These are phyloP conservation scores for Sporothrix phasma DNA, from an alignment of 2,329 filamentous ascomycete genomes.

Conservation along the genomic window DNA sequence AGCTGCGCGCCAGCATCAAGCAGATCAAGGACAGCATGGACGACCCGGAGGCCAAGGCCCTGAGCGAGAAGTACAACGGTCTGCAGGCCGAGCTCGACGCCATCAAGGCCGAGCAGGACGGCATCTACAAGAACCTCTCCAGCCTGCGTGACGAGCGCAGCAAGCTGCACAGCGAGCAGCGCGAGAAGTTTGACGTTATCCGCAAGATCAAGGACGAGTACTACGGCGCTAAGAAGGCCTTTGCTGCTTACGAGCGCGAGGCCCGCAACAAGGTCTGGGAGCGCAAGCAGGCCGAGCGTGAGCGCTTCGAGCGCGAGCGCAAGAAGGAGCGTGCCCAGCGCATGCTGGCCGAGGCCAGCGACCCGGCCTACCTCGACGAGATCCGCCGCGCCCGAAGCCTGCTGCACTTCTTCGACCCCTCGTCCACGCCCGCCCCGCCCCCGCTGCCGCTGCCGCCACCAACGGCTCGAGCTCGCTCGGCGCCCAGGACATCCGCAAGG, in stretches of 20 bases:
- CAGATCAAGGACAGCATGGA: conserved; percentile 82
- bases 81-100: conserved; percentile 80
- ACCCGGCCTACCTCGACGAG: conserved; percentile 85
- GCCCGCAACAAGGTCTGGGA: conserved; percentile 66
- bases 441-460: conserved; percentile 54
- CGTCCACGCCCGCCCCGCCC: conserved; percentile 33
- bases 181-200: conserved; percentile 73
- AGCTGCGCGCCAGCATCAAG: conserved; percentile 77
- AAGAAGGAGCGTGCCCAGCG: conserved; percentile 67
- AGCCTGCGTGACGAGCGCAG: conserved; percentile 74
- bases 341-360: conserved; percentile 69
- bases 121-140: conserved; percentile 80
- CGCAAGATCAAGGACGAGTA: conserved; percentile 85
- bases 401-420: conserved; percentile 84
- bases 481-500: conserved; percentile 69
- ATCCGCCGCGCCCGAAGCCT: conserved; percentile 81
- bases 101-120: conserved; percentile 88
- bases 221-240: conserved; percentile 73
- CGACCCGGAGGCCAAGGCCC: conserved; percentile 79
- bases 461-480: conserved; percentile 60
- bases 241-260: conserved; percentile 73
- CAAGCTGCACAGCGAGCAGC: conserved; percentile 74
- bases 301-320: conserved; percentile 59
- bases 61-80: conserved; percentile 76
- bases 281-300: conserved; percentile 71